A percentile compares a stretch with the other conserved stretches of the same genome.
Conservation (phyloP, 2,329 filamentous ascomycete species). For the Berkeleyomyces rouxiae region DNA sequence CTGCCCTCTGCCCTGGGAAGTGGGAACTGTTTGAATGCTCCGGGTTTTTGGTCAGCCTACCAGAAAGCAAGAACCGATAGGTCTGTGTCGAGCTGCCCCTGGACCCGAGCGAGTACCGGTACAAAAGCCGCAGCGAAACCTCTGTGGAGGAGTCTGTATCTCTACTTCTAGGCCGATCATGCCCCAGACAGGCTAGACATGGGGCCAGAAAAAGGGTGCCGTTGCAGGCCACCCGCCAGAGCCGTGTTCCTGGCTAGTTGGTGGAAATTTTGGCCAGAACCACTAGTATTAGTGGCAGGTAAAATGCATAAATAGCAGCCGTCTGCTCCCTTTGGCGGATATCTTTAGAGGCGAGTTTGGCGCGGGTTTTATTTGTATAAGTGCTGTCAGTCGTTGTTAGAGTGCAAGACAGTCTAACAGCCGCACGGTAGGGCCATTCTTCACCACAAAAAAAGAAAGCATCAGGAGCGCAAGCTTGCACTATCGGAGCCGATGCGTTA, state of each 20-base stretch:
- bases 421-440: background rate
- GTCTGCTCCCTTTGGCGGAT: background rate
- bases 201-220: background rate
- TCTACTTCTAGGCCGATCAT: background rate
- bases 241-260: background rate
- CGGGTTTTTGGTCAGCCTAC: too few relatives aligned
- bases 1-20: too few relatives aligned
- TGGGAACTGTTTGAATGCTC: too few relatives aligned
- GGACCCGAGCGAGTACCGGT: too few relatives aligned
- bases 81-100: too few relatives aligned
- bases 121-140: too few relatives aligned
- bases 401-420: background rate
- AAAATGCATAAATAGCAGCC: slow-evolving; percentile 4
- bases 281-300: background rate
- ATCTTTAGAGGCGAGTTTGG: background rate
- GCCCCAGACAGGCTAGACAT: slow-evolving; percentile 1
- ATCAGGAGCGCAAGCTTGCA: background rate
- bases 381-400: background rate
- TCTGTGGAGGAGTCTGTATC: too few relatives aligned
- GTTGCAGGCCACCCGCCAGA: background rate
- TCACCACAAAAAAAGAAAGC: background rate
- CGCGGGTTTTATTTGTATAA: too few relatives aligned
- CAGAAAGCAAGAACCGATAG: too few relatives aligned
- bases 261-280: background rate
- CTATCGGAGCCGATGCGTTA: background rate